Base-by-base conservation (phyloP, 75 land plant species). In the Picea sitchensis region DNA sequence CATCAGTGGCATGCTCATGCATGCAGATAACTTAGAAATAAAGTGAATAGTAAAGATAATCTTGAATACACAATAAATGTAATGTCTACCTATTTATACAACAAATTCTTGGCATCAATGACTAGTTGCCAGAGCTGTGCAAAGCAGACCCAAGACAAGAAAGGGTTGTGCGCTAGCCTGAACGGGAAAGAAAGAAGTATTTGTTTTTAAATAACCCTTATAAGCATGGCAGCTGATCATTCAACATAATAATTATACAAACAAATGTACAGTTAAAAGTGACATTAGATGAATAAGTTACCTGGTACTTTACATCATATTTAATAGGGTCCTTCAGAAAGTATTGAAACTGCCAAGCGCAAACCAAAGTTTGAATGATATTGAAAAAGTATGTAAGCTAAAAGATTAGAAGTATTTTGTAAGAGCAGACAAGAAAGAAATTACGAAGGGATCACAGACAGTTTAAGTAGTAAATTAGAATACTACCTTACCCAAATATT, bases 141-240 rank as follows among this genome's bases (percentile, higher is more conserved):
- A 90, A 56, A 96, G 67, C 31, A 96, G 79, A 75, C 99, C 99
- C 61, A 95, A 87, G 14, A 94, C 87, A 51, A 96, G 87, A 82
- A 96, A 96, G 14, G 99, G 99, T 77, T 96, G 99, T 3, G 99
- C 95, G 76, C 99, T 94, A 18, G 90, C 99, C 98, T 96, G 93
- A 58, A 57, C 5, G 30, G 31, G 69, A 34, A 36, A 77, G 14
- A 41, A 5, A 77, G 56, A 11, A 26, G 17, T 23, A 34, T 21
- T 21, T 34, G 4, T 63, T 32, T 58, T 20, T 5, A 0, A 30
- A 61, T 34, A 64, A 15, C 3, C 20, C 51, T 71, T n/a, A 20
- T 44, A 41, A 71, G 34, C 9, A n/a, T 64, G 26, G 26, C 9
- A 58, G 59, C 65, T 56, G 32, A 56, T 76, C 64, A 36, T 34